A percentile compares a stretch with the other conserved stretches of the same genome.
Conservation (phyloP, 2,329 filamentous ascomycete genomes). For the Epichloe baconii region DNA sequence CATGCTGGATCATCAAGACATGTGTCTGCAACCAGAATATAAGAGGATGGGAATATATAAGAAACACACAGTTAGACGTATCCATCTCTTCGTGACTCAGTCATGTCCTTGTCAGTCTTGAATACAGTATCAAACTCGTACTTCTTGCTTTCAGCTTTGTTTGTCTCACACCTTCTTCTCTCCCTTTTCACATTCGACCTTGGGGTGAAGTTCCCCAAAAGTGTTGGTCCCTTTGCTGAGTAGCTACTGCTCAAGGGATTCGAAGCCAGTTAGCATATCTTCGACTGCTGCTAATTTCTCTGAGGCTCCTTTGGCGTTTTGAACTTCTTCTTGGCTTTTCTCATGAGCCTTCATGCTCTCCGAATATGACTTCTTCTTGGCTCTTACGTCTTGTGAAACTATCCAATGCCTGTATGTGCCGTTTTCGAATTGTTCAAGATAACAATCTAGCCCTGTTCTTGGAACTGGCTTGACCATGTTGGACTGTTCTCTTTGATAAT, state of each 20-base stretch:
- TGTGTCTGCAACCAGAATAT: neutral
- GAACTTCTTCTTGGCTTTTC: constrained; percentile 4
- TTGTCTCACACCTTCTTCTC: neutral
- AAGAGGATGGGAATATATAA: neutral
- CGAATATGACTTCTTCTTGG: constrained; percentile 19
- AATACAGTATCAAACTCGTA: constrained; percentile 41
- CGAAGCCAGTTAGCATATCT: constrained; percentile 35
- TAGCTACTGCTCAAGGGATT: constrained; percentile 41
- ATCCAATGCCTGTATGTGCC: constrained; percentile 50
- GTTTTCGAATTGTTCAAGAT: constrained; percentile 34
- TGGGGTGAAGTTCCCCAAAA: constrained; percentile 51
- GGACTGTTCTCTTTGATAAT: constrained; percentile 22
- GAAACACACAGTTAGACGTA: constrained; percentile 49
- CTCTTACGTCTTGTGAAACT: constrained; percentile 26
- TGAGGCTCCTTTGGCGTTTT: constrained; percentile 11
- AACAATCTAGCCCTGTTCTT: constrained; percentile 32
- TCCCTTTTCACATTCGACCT: constrained; percentile 21
- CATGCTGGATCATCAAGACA: constrained; percentile 32
- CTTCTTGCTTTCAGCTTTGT: constrained; percentile 15
- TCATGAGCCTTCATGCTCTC: constrained; percentile 16
- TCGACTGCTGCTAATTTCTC: constrained; percentile 46
- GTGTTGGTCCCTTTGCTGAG: constrained; percentile 49
- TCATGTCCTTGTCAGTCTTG: constrained; percentile 37
- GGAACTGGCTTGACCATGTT: constrained; percentile 1
- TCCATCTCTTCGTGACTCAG: constrained; percentile 37